phyloP scores from a whole-genome alignment of 1,284 basidiomycete species.

The Kwoniella shivajii region DNA sequence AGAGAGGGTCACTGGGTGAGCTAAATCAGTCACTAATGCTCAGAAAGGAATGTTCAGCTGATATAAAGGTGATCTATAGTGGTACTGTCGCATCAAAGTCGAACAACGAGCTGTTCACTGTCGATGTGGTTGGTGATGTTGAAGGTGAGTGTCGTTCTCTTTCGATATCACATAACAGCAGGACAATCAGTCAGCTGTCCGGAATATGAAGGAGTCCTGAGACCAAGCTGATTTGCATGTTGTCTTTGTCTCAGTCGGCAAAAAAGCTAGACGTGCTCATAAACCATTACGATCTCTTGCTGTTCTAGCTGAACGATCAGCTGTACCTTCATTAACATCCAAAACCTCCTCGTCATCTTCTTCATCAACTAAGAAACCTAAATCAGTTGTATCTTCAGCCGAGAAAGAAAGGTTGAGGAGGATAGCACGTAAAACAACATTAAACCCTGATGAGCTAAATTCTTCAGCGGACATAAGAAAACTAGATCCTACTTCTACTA shows the following conservation, averaged over 20 bases:
- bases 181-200: background rate
- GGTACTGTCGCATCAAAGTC: slow-evolving; percentile 50
- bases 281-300: slow-evolving; percentile 72
- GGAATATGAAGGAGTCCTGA: background rate
- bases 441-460: slow-evolving; percentile 58
- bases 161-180: no score
- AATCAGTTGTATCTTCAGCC: slow-evolving; percentile 57
- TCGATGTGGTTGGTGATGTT: slow-evolving; percentile 80
- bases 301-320: slow-evolving; percentile 79
- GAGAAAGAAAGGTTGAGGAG: slow-evolving; percentile 75
- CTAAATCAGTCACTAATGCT: background rate
- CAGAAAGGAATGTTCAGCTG: slow-evolving; percentile 30
- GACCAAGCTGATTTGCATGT: background rate
- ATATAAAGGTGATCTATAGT: slow-evolving; percentile 14
- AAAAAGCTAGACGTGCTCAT: slow-evolving; percentile 42
- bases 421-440: slow-evolving; percentile 70
- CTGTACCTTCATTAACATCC: slow-evolving; percentile 77
- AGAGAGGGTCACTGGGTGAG: slow-evolving; percentile 73
- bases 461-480: slow-evolving; percentile 43
- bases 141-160: slow-evolving; percentile 62
- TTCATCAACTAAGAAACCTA: slow-evolving; percentile 42
- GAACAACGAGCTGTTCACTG: slow-evolving; percentile 72
- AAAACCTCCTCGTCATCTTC: slow-evolving; percentile 50
- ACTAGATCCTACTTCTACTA: slow-evolving; percentile 25
- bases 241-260: slow-evolving; percentile 23